These are phyloP conservation scores for Hyphopichia pseudoburtonii DNA, from an alignment of 1,139 yeast species.

Conservation along the genomic window DNA sequence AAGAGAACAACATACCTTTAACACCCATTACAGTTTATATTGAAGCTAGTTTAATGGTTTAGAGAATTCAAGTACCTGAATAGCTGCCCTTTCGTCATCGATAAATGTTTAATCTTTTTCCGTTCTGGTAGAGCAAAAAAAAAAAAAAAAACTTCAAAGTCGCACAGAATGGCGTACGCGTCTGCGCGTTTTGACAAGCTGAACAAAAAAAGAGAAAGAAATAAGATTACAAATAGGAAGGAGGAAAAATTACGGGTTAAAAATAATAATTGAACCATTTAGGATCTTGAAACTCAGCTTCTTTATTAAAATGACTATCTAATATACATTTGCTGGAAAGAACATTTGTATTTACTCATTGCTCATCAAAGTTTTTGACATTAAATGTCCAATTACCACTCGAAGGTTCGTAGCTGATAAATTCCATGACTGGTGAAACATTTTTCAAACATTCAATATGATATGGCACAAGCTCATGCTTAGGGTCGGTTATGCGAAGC, in stretches of 20 bases:
- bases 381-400: conserved; percentile 83
- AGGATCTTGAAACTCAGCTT: no score
- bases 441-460: conserved; percentile 70
- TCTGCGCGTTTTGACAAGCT: background rate
- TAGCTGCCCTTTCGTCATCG: no score
- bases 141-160: background rate
- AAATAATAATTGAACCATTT: no score
- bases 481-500: conserved; percentile 74
- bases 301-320: background rate
- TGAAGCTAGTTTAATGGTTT: no score
- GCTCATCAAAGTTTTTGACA: conserved; percentile 19
- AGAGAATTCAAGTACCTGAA: no score
- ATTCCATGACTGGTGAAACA: conserved; percentile 54
- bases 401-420: conserved; percentile 72
- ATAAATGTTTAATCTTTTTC: background rate
- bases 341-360: no score
- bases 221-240: no score
- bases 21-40: conserved; percentile 60
- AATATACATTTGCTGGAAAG: background rate
- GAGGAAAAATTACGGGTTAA: no score
- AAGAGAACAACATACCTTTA: conserved; percentile 48
- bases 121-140: background rate
- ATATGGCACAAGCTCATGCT: conserved; percentile 65
- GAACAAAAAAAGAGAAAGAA: no score
- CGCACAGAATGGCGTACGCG: no score